A percentile compares a stretch with the other conserved stretches of the same genome.
Conservation (phyloP, 345 rosid genomes). For the Populus nigra region DNA sequence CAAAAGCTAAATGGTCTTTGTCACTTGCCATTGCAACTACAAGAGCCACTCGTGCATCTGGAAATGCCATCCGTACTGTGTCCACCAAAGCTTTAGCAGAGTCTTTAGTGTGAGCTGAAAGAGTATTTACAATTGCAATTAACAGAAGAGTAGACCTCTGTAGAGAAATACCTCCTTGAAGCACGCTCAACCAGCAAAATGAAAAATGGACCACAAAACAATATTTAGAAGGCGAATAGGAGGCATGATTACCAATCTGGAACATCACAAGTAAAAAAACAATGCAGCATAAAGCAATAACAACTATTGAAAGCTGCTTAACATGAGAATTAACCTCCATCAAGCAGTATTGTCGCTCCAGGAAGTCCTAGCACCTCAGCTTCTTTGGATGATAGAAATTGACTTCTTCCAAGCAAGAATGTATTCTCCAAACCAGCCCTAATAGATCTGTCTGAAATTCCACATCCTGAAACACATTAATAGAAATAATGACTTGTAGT, state of each 20-base stretch:
- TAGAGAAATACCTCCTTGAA: background rate
- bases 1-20: conserved; percentile 82
- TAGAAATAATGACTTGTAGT: background rate
- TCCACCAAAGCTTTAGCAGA: conserved; percentile 77
- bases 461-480: conserved; percentile 52
- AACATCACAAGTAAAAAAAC: background rate
- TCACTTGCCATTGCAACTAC: conserved; percentile 91
- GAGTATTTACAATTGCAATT: background rate
- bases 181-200: background rate
- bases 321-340: conserved; percentile 63
- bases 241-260: background rate
- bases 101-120: conserved; percentile 86
- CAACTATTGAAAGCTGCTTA: background rate
- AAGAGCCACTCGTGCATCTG: conserved; percentile 47
- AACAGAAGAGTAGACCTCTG: background rate
- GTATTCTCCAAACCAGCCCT: conserved; percentile 71
- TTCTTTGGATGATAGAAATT: conserved; percentile 59
- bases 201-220: background rate
- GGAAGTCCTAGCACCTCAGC: conserved; percentile 55
- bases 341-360: conserved; percentile 69
- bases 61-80: conserved; percentile 51
- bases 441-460: conserved; percentile 61
- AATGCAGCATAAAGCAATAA: background rate
- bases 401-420: conserved; percentile 77
- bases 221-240: background rate